Evolutionary conservation across 495 filamentous ascomycete genomes (phyloP), one percentile per base, ranked within the genome.

Genomic region (Hyaloscypha bicolor): DNA sequence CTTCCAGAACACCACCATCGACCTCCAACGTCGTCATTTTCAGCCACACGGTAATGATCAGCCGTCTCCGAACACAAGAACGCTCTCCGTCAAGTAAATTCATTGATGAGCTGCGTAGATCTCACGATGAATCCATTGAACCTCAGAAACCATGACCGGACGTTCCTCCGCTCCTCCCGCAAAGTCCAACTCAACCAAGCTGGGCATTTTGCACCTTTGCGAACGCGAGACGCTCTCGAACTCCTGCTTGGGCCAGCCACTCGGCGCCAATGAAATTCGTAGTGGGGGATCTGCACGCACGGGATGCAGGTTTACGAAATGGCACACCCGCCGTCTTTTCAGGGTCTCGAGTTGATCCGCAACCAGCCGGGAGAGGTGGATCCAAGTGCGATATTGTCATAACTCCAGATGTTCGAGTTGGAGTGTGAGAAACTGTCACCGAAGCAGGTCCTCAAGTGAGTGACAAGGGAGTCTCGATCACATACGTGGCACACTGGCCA

Each of bases 271-370:
- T 48, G 59, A 42, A 29, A 22, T 16, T 25, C 12, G 19, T 19
- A 48, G 35, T 37, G 33, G 59, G 33, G 32, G 32, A 45, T 61
- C 59, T 39, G 33, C 35, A 25, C 14, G 45, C 21, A 25, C 42
- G 35, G 25, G 33, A 61, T 61, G 59, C 35, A 61, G 32, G 59
- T 61, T 61, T 48, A 61, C 59, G 35, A 61, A 42, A 61, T 61
- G 59, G 59, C 59, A 33, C 59, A 51, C 25, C 25, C 25, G 29
- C 9, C 57, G 9, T 48, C 30, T 59, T 59, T 35, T 59, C 53
- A 56, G 53, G 53, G 53, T 56, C 42, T 48, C 42, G 11, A 48
- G 42, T 12, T 48, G 42, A 19, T 48, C 42, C 16, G 42, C 42
- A 12, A 12, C 11, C 9, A 14, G 16, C 9, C 9, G 42, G 42